These are phyloP conservation scores for Parietichytrium sp. DNA, from an alignment of 108 stramenopile species.

Conservation along the genomic window DNA sequence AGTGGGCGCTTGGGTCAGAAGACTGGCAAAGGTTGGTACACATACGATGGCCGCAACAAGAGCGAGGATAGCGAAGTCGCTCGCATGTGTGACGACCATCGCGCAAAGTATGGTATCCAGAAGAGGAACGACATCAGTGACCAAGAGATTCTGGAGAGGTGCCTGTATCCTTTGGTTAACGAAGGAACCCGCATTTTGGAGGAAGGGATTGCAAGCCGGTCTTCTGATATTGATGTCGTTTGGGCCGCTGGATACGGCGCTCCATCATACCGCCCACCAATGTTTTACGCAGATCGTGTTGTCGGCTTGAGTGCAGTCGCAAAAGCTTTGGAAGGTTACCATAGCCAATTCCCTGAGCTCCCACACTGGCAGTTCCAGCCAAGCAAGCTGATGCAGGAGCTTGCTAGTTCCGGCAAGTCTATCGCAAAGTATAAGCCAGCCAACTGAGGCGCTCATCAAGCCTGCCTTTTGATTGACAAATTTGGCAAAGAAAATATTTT, in stretches of 20 bases:
- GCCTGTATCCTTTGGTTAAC: constrained; percentile 86
- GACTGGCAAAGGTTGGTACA: constrained; percentile 50
- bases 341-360: neutral
- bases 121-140: constrained; percentile 40
- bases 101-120: neutral
- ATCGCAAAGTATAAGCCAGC: no score
- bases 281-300: constrained; percentile 56
- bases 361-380: constrained; percentile 31
- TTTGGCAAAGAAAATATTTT: no score
- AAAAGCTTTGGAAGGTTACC: neutral
- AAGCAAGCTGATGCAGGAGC: neutral
- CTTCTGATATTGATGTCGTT: constrained; percentile 90
- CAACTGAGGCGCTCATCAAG: no score
- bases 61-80: constrained; percentile 45
- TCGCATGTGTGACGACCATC: constrained; percentile 48
- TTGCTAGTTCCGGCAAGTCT: no score
- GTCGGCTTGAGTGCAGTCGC: neutral
- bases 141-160: constrained; percentile 55
- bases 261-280: constrained; percentile 78
- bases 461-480: no score
- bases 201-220: constrained; percentile 86
- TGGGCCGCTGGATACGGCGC: constrained; percentile 94
- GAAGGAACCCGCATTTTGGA: constrained; percentile 93
- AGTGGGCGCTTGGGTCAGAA: constrained; percentile 79
- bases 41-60: constrained; percentile 49